Base-by-base conservation (phyloP, 352 stramenopile species). In the Pythium apleroticum region DNA sequence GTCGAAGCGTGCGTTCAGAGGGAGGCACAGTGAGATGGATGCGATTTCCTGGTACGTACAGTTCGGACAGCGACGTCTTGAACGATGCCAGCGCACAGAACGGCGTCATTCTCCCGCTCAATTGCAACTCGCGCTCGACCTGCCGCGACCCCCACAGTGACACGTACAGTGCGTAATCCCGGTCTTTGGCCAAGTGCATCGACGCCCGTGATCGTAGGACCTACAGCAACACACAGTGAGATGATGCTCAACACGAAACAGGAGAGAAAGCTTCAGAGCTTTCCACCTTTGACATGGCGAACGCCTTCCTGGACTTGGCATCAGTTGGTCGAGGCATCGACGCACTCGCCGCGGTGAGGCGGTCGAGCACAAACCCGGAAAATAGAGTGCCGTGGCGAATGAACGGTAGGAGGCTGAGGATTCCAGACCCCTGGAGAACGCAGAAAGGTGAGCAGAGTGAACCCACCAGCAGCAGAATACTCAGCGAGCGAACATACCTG, bases 331-430 rank as follows among this genome's bases (percentile, higher is more conserved):
- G 53, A 59, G 79, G 71, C 22, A 65, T 72, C 4, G 52, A 75
- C 15, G 60, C 57, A 35, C 91, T 89, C 24, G 69, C 66, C 35
- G 71, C 58, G 3, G 61, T 52, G 37, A 91, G 76, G 41, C 75
- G 71, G 25, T 72, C 68, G 27, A 93, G 54, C 33, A 91, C 74
- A 27, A 81, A 73, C 7, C 80, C 79, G 52, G 72, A 72, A 54
- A 83, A 93, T 0, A 93, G 56, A 27, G 80, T 76, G 0, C 84
- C 81, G 20, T 93, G 84, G 0, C 84, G 84, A 68, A 93, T 80
- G 66, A 85, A 90, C 37, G 84, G 84, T n/a, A 91, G 52, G n/a
- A 93, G 35, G 69, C 81, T 91, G 60, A 90, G 37, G 5, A 93
- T 72, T 27, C 84, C 84, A 33, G 77, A 75, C 25, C 84, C 84